Percentiles rank a stretch among this genome's conserved stretches.
phyloP scores from a whole-genome alignment of 805 yeast genomes.

The Saccharomycopsis sp. region DNA sequence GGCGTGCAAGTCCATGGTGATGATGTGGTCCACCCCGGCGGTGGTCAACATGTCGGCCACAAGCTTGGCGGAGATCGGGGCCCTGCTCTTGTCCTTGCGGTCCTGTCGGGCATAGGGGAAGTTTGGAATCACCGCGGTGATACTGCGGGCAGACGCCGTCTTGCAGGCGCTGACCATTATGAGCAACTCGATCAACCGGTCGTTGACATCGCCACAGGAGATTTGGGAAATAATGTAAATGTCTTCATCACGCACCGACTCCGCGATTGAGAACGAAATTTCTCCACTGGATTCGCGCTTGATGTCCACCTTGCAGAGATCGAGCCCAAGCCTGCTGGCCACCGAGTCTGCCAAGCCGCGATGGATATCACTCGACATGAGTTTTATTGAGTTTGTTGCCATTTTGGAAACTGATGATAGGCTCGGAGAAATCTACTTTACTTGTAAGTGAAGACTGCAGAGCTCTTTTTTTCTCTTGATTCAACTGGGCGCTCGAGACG shows the following conservation, averaged over 20 bases:
- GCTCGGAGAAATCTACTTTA: too few species aligned
- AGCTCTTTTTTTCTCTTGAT: too few species aligned
- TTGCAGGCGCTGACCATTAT: slow-evolving; percentile 90
- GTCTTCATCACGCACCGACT: slow-evolving; percentile 79
- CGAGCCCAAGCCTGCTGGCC: slow-evolving; percentile 49
- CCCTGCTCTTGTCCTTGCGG: slow-evolving; percentile 90
- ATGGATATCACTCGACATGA: slow-evolving; percentile 61
- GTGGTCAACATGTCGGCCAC: slow-evolving; percentile 87
- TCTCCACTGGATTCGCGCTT: slow-evolving; percentile 65
- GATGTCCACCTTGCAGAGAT: slow-evolving; percentile 52
- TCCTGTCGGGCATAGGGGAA: slow-evolving; percentile 98
- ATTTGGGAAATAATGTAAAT: slow-evolving; percentile 71
- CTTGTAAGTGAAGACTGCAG: too few species aligned
- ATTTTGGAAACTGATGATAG: too few species aligned
- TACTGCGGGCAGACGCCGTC: slow-evolving; percentile 89
- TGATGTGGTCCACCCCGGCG: slow-evolving; percentile 92
- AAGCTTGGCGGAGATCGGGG: slow-evolving; percentile 92
- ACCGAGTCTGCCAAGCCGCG: slow-evolving; percentile 63
- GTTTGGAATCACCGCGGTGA: slow-evolving; percentile 91
- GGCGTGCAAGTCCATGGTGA: slow-evolving; percentile 95
- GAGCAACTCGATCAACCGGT: slow-evolving; percentile 76
- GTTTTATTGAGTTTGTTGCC: slow-evolving; percentile 58
- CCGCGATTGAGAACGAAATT: slow-evolving; percentile 68
- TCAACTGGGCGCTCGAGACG: too few species aligned
- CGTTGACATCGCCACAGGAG: slow-evolving; percentile 69